phyloP scores from a whole-genome alignment of 805 yeast species.

The Candida ipomoeae region DNA sequence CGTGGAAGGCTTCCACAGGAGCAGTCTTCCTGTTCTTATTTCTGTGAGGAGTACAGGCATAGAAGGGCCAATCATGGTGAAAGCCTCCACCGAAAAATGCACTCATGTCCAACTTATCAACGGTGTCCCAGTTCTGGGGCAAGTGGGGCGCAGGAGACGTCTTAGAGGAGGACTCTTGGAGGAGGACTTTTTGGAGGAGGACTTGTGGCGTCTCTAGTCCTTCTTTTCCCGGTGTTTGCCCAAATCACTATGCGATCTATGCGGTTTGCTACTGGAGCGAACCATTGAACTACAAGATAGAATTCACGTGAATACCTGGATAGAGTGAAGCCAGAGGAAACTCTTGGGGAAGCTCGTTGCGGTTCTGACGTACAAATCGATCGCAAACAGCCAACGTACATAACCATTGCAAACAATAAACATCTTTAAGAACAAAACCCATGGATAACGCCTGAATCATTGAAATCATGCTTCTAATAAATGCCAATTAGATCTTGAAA shows the following conservation, averaged over 20 bases:
- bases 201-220: slow-evolving; percentile 14
- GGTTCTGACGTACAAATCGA: too few relatives aligned
- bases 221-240: slow-evolving; percentile 14
- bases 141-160: slow-evolving; percentile 43
- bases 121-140: slow-evolving; percentile 81
- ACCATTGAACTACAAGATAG: too few relatives aligned
- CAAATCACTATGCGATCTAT: slow-evolving; percentile 19
- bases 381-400: too few relatives aligned
- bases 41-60: slow-evolving; percentile 96
- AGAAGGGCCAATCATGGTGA: slow-evolving; percentile 99
- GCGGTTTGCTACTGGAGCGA: slow-evolving; percentile 16
- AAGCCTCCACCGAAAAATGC: slow-evolving; percentile 91
- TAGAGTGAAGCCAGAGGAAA: too few relatives aligned
- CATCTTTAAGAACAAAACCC: too few relatives aligned
- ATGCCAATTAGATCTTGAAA: too few relatives aligned
- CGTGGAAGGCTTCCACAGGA: slow-evolving; percentile 94
- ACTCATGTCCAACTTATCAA: slow-evolving; percentile 93
- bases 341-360: too few relatives aligned
- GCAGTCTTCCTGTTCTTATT: slow-evolving; percentile 72
- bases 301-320: too few relatives aligned
- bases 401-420: too few relatives aligned
- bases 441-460: too few relatives aligned
- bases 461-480: too few relatives aligned
- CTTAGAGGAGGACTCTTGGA: too few relatives aligned
- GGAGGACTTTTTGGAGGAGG: slow-evolving; percentile 21